Evolutionary conservation across 2,329 filamentous ascomycete genomes (phyloP).

Genomic region (Sporothrix inflata): DNA sequence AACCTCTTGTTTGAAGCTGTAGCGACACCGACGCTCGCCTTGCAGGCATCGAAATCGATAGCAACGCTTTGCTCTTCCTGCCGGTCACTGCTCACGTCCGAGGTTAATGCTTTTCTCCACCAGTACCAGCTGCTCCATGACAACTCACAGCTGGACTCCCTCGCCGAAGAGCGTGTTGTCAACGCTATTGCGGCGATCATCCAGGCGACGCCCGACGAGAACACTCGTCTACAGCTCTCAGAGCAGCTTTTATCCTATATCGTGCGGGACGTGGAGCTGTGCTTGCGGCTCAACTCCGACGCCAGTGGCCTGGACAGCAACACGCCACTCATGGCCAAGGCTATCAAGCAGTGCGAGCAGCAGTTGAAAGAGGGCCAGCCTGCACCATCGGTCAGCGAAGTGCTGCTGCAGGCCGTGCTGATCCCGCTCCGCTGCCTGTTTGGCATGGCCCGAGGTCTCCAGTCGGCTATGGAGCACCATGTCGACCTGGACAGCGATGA

Average conservation of each 20-base stretch:
- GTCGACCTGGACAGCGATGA: slow-evolving; percentile 53
- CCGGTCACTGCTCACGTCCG: slow-evolving; percentile 66
- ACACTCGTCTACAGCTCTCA: slow-evolving; percentile 57
- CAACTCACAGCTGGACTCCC: slow-evolving; percentile 63
- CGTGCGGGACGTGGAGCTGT: slow-evolving; percentile 60
- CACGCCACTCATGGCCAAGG: slow-evolving; percentile 34
- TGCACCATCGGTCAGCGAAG: slow-evolving; percentile 44
- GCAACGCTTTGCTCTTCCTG: slow-evolving; percentile 75
- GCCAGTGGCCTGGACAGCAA: slow-evolving; percentile 31
- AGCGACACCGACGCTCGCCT: slow-evolving; percentile 51
- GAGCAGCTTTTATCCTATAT: slow-evolving; percentile 64
- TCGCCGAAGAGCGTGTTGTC: slow-evolving; percentile 73
- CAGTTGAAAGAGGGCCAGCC: slow-evolving; percentile 25
- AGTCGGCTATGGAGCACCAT: slow-evolving; percentile 70
- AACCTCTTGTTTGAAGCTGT: slow-evolving; percentile 75
- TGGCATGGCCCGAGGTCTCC: slow-evolving; percentile 72
- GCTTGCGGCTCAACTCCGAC: slow-evolving; percentile 43
- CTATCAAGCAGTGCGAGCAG: slow-evolving; percentile 35
- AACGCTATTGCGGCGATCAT: slow-evolving; percentile 75
- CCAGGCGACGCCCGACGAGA: slow-evolving; percentile 67
- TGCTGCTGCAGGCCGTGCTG: slow-evolving; percentile 54
- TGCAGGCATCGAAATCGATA: slow-evolving; percentile 74
- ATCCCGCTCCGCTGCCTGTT: slow-evolving; percentile 68
- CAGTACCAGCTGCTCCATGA: slow-evolving; percentile 70
- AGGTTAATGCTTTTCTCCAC: slow-evolving; percentile 69